Evolutionary conservation across 257 asterid genomes (phyloP).

Genomic region (Petrea volubilis): DNA sequence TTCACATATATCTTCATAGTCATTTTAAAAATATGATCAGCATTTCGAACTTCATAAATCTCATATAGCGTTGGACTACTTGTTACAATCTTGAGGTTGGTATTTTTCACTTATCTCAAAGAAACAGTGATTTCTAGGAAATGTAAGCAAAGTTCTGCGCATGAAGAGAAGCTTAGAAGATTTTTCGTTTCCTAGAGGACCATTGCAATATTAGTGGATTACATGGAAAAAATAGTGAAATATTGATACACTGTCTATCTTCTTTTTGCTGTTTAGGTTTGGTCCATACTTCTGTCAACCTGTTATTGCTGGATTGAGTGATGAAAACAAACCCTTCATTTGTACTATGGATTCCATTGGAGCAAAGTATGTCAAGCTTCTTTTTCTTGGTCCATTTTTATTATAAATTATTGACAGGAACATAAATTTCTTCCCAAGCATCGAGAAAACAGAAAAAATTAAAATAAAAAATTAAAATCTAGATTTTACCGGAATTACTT

Average conservation of each 20-base stretch:
- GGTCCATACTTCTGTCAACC: slow-evolving; percentile 99
- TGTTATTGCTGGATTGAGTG: slow-evolving; percentile 96
- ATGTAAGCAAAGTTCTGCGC: too few species aligned
- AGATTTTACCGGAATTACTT: too few species aligned
- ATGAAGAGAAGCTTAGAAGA: too few species aligned
- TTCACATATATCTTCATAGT: too few species aligned
- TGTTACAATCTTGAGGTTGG: too few species aligned
- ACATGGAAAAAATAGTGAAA: not conserved
- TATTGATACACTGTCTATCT: slow-evolving; percentile 1
- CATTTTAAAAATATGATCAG: not conserved
- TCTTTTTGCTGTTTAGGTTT: slow-evolving; percentile 48
- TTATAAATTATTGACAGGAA: not conserved
- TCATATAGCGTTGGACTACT: too few species aligned
- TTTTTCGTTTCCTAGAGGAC: too few species aligned
- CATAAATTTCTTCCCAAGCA: not conserved
- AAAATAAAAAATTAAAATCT: too few species aligned
- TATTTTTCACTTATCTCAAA: too few species aligned
- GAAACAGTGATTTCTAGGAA: too few species aligned
- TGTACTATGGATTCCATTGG: slow-evolving; percentile 99
- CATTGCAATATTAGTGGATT: too few species aligned
- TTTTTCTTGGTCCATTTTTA: slow-evolving; percentile 1
- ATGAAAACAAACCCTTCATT: slow-evolving; percentile 87
- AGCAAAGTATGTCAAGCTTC: slow-evolving; percentile 66
- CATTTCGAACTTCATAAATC: not conserved
- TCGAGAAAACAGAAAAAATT: not conserved